Percentiles rank a stretch among this genome's conserved stretches.
Evolutionary conservation across 768 basidiomycete genomes (phyloP).

Genomic region (Hericium rajendrae): DNA sequence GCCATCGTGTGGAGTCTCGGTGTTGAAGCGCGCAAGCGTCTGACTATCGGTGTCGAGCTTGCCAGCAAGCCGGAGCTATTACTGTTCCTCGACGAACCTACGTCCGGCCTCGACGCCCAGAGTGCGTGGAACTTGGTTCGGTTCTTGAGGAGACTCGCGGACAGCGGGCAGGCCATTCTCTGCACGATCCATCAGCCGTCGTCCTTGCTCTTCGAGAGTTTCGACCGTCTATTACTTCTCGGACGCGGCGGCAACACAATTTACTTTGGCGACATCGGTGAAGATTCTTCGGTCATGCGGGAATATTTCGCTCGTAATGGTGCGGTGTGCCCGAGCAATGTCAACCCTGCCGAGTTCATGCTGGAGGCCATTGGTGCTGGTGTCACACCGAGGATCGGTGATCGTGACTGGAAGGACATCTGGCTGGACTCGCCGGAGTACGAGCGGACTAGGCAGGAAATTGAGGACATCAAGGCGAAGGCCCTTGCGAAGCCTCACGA

Average conservation of each 20-base stretch:
- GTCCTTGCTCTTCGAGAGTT: constrained; percentile 78
- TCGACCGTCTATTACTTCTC: constrained; percentile 64
- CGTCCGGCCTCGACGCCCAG: constrained; percentile 51
- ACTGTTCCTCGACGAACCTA: constrained; percentile 52
- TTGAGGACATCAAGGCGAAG: constrained; percentile 31
- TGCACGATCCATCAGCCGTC: constrained; percentile 91
- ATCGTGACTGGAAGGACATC: constrained; percentile 80
- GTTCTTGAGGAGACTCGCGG: constrained; percentile 76
- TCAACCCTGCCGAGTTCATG: constrained; percentile 75
- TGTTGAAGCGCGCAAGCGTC: constrained; percentile 71
- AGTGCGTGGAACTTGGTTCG: constrained; percentile 81
- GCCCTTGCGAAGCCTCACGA: neutral
- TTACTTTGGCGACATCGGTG: constrained; percentile 86
- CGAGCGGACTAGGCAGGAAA: constrained; percentile 24
- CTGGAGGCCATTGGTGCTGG: constrained; percentile 84
- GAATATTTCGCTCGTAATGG: constrained; percentile 74
- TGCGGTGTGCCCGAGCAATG: constrained; percentile 63
- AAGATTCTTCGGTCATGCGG: constrained; percentile 58
- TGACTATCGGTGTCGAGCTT: constrained; percentile 88
- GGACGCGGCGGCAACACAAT: constrained; percentile 83
- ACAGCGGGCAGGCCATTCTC: constrained; percentile 81
- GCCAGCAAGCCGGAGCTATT: constrained; percentile 79
- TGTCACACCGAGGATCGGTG: constrained; percentile 59
- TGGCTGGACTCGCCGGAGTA: constrained; percentile 72
- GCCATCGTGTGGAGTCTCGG: constrained; percentile 67